These are phyloP conservation scores for Fusarium nodosum DNA, from an alignment of 2,329 filamentous ascomycete species.

Conservation along the genomic window DNA sequence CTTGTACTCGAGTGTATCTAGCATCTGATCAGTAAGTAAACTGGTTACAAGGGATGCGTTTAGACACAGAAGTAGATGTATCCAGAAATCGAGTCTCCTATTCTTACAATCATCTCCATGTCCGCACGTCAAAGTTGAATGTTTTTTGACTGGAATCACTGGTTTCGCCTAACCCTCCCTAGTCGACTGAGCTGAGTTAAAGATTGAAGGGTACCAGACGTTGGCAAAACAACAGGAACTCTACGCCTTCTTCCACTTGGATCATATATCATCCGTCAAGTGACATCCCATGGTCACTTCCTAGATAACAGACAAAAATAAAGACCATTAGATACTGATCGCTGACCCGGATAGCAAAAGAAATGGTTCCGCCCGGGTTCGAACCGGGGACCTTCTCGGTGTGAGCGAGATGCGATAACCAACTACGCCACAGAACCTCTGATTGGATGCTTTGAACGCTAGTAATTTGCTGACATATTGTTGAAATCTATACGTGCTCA, in stretches of 20 bases:
- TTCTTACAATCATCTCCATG: no score
- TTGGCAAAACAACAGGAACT: background rate
- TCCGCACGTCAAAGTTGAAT: background rate
- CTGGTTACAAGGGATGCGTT: no score
- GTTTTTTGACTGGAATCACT: background rate
- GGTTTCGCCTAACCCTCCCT: no score
- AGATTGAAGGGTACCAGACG: background rate
- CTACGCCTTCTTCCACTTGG: accelerated
- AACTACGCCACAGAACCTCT: slow-evolving; percentile 11
- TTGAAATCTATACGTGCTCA: accelerated
- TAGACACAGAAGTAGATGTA: no score
- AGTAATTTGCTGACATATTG: accelerated
- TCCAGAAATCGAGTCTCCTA: no score
- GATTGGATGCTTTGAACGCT: background rate
- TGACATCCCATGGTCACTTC: accelerated
- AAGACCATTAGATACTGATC: background rate
- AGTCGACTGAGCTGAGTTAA: background rate
- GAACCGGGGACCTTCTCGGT: slow-evolving; percentile 17
- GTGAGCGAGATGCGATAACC: slow-evolving; percentile 15
- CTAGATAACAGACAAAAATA: background rate
- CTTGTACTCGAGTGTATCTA: no score
- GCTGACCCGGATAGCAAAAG: background rate
- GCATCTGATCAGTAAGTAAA: no score
- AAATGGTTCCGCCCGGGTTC: slow-evolving; percentile 8
- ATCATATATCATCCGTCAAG: background rate